Percentiles rank a stretch among this genome's conserved stretches.
phyloP scores from a whole-genome alignment of 2,329 filamentous ascomycete genomes.

The Diaporthe sp. region DNA sequence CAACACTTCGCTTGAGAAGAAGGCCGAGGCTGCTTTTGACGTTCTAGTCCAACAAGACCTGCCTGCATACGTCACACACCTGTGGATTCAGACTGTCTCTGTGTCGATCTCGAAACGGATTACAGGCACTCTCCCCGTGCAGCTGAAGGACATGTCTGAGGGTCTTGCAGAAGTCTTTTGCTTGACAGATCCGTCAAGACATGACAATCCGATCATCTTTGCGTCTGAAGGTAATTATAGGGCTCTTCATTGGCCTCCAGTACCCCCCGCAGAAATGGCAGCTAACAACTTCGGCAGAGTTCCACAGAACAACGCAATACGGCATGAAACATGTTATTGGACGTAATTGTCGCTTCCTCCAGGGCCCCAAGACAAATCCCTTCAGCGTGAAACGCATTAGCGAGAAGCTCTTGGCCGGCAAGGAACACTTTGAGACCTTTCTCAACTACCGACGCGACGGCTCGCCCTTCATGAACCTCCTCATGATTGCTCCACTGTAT shows the following conservation, averaged over 20 bases:
- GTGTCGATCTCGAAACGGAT: constrained; percentile 75
- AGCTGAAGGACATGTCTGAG: constrained; percentile 75
- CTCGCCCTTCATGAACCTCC: constrained; percentile 80
- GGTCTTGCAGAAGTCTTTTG: constrained; percentile 83
- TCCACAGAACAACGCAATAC: constrained; percentile 35
- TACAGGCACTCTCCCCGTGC: constrained; percentile 71
- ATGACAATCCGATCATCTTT: constrained; percentile 82
- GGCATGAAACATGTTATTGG: constrained; percentile 72
- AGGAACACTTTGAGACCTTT: constrained; percentile 79
- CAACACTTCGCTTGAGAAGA: constrained; percentile 69
- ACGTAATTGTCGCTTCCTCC: constrained; percentile 82
- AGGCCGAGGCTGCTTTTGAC: constrained; percentile 72
- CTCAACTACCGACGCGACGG: constrained; percentile 82
- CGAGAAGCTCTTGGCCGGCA: constrained; percentile 69
- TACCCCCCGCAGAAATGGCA: neutral
- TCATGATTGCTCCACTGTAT: constrained; percentile 77
- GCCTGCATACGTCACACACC: constrained; percentile 76
- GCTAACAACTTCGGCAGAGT: constrained; percentile 61
- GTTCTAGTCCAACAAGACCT: constrained; percentile 74
- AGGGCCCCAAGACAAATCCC: constrained; percentile 76
- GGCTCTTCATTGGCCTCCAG: neutral
- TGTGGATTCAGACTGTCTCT: constrained; percentile 76
- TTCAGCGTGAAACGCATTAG: constrained; percentile 71
- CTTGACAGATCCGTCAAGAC: constrained; percentile 76
- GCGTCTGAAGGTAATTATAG: constrained; percentile 72